Conservation (phyloP, 306 rosid genomes). For the Alnus rubra region DNA sequence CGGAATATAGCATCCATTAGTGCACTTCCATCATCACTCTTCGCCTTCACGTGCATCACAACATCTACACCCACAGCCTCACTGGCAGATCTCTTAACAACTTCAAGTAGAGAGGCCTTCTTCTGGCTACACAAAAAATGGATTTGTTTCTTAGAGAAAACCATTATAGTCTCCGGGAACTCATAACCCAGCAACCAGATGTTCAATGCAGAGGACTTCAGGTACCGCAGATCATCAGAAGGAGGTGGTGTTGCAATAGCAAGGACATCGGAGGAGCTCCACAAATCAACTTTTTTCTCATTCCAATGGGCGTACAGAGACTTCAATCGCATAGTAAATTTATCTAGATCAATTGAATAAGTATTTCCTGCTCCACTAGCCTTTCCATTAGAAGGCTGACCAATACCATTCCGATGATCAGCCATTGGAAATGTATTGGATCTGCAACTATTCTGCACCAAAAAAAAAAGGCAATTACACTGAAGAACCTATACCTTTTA, state of each 20-base stretch:
- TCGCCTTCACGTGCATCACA: constrained; percentile 74
- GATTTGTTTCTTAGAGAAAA: constrained; percentile 74
- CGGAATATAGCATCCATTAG: constrained; percentile 71
- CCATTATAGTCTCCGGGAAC: constrained; percentile 93
- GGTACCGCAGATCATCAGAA: constrained; percentile 88
- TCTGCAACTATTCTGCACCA: constrained; percentile 21
- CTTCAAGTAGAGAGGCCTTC: constrained; percentile 79
- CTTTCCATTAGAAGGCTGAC: constrained; percentile 63
- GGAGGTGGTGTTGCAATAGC: constrained; percentile 75
- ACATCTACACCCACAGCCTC: constrained; percentile 79
- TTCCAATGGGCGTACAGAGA: constrained; percentile 69
- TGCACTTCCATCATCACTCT: constrained; percentile 72
- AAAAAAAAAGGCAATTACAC: background rate
- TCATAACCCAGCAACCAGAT: constrained; percentile 89
- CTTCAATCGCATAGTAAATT: constrained; percentile 62
- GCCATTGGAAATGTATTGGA: constrained; percentile 46
- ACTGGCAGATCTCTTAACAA: constrained; percentile 60
- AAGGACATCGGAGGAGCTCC: constrained; percentile 79
- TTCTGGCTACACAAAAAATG: constrained; percentile 85
- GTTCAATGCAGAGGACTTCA: constrained; percentile 81
- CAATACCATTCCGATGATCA: constrained; percentile 77
- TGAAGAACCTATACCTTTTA: background rate
- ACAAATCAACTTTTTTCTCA: constrained; percentile 53
- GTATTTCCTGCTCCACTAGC: constrained; percentile 47
- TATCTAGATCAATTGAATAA: constrained; percentile 63